These are phyloP conservation scores for Porphyra umbilicalis DNA, from an alignment of 31 red algal genomes.

Conservation along the genomic window DNA sequence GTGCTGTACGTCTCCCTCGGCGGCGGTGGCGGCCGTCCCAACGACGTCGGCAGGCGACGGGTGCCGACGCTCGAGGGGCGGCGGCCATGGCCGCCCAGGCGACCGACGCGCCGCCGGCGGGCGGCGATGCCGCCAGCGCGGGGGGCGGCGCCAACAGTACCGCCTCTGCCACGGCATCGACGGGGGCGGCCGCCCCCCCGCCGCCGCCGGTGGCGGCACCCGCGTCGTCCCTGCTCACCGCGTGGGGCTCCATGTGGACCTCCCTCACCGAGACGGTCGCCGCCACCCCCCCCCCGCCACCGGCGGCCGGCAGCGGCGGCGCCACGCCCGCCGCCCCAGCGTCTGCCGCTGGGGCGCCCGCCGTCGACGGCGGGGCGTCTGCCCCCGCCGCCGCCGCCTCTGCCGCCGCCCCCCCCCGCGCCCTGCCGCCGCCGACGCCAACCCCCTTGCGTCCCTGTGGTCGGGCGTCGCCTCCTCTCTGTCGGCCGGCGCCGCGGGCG, in stretches of 20 bases:
- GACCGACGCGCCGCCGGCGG: neutral
- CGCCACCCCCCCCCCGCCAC: neutral
- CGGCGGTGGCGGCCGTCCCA: neutral
- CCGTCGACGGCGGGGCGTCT: neutral
- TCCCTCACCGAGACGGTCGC: neutral
- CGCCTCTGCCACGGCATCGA: neutral
- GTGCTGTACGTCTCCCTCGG: too few species aligned
- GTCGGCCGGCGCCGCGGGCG: neutral
- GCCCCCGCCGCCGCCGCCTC: neutral
- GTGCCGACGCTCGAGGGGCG: too few species aligned
- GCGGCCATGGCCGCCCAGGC: neutral
- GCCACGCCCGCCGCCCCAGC: too few species aligned
- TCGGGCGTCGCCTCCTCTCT: neutral
- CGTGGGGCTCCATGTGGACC: neutral
- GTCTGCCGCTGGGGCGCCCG: too few species aligned
- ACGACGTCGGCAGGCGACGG: too few species aligned
- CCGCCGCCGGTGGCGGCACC: neutral
- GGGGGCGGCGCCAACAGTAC: neutral
- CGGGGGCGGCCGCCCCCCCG: neutral
- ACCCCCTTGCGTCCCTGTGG: neutral
- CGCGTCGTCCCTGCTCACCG: neutral
- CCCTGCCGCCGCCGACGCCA: neutral
- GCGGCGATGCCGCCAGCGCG: neutral
- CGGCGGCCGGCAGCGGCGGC: too few species aligned
- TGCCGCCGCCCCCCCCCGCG: too few species aligned